Conservation (phyloP, 768 basidiomycete genomes). For the Pulveroboletus sp. region DNA sequence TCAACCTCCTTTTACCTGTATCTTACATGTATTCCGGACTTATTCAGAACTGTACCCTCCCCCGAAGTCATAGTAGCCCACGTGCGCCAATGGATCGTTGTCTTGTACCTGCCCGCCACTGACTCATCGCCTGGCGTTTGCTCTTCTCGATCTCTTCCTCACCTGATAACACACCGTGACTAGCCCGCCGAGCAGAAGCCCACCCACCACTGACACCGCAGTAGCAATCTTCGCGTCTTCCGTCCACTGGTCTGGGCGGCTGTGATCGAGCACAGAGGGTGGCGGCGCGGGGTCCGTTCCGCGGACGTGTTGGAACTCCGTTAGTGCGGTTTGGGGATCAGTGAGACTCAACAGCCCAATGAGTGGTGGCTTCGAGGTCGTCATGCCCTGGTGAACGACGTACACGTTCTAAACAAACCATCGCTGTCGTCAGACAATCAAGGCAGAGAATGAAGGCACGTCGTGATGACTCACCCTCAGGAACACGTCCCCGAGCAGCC, state of each 20-base stretch:
- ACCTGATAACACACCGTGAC: slow-evolving; percentile 16
- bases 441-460: neutral
- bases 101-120: slow-evolving; percentile 1
- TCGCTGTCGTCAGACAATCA: slow-evolving; percentile 1
- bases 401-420: slow-evolving; percentile 45
- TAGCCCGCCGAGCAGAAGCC: slow-evolving; percentile 35
- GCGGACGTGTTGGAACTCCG: slow-evolving; percentile 37
- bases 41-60: neutral
- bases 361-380: slow-evolving; percentile 34
- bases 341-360: slow-evolving; percentile 47
- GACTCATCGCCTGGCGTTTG: neutral
- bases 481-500: slow-evolving; percentile 57
- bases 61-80: neutral
- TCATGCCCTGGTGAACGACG: slow-evolving; percentile 42
- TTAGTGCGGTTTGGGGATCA: slow-evolving; percentile 32
- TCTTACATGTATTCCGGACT: neutral
- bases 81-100: neutral
- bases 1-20: neutral
- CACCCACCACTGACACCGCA: slow-evolving; percentile 29
- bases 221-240: slow-evolving; percentile 13
- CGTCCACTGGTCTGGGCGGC: slow-evolving; percentile 11
- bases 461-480: slow-evolving; percentile 39
- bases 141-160: slow-evolving; percentile 4
- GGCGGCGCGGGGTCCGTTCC: slow-evolving; percentile 37
- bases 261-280: slow-evolving; percentile 10